Evolutionary conservation across 495 filamentous ascomycete genomes (phyloP), one percentile per base, ranked within the genome.

Genomic region (Lophium mytilinum): DNA sequence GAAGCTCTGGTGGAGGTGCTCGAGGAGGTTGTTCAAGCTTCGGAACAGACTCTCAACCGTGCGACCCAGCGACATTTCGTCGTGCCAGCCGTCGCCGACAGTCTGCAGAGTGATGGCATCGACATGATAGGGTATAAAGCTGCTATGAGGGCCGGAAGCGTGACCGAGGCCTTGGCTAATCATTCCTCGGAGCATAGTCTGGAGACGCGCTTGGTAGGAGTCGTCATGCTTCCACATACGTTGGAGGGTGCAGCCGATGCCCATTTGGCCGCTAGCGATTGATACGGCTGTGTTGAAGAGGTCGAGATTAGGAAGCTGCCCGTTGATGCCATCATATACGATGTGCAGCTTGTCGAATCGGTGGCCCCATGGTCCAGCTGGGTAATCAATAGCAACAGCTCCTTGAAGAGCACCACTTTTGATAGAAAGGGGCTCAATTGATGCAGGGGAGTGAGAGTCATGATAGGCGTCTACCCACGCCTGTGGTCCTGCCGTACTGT

Each of bases 381-480:
- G 84, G 64, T 95, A 96, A 73, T 98, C 93, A n/a, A 98, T 75
- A 19, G 89, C 90, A 19, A 98, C 73, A 18, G 88, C 94, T 8
- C 91, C 93, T 74, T 98, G 93, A 51, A 98, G 78, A 4, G 89
- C 87, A 12, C 93, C 93, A 48, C 88, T 91, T 72, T 96, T 97
- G 63, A 97, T 72, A 0, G 91, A 85, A 14, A 98, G 75, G n/a
- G 88, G 78, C 34, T 84, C 80, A 24, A 95, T 84, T 14, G 75
- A 77, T 6, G 70, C 61, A 0, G 85, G 77, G 37, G 78, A 71
- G 61, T 96, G 89, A 40, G 88, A 84, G 62, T 95, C 85, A 69
- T 98, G 93, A 71, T 98, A 98, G 3, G 94, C 94, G 63, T 95
- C 90, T 21, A 96, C 87, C 93, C 94, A 98, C 30, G 93, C 93